Percentiles rank a stretch among this genome's conserved stretches.
phyloP scores from a whole-genome alignment of 148 eudicot genomes.

The Gaultheria prostrata region DNA sequence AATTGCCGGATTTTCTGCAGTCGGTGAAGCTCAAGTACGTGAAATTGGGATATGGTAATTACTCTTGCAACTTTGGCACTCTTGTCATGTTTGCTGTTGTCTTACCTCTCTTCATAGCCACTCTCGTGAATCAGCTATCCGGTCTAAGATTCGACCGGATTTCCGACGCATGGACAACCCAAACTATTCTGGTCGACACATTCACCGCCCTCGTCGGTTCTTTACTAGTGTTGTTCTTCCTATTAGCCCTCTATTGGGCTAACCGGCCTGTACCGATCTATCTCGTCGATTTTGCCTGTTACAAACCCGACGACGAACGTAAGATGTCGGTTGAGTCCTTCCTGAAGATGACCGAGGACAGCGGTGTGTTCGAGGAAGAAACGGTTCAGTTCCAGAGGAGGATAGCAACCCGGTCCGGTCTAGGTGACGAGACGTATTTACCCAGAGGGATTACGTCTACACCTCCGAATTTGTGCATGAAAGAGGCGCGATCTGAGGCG shows the following conservation, averaged over 20 bases:
- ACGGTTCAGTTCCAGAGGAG: conserved; percentile 49
- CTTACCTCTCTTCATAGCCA: conserved; percentile 37
- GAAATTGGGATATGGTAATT: conserved; percentile 55
- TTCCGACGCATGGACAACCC: conserved; percentile 38
- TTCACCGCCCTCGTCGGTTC: conserved; percentile 37
- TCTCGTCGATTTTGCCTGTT: conserved; percentile 64
- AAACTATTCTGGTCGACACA: conserved; percentile 30
- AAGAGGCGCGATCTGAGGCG: conserved; percentile 58
- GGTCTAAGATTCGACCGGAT: conserved; percentile 39
- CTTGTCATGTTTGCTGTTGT: conserved; percentile 36
- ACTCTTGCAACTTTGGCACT: conserved; percentile 43
- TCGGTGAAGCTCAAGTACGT: conserved; percentile 79
- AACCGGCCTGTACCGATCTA: conserved; percentile 48
- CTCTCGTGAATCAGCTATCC: conserved; percentile 32
- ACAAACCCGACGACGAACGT: conserved; percentile 52
- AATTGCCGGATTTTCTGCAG: conserved; percentile 62
- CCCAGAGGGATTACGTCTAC: conserved; percentile 46
- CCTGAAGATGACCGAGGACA: conserved; percentile 47
- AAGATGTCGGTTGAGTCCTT: conserved; percentile 46
- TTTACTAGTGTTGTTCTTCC: conserved; percentile 23
- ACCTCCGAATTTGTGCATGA: conserved; percentile 46
- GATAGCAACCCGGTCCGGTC: conserved; percentile 48
- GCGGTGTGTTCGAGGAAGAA: conserved; percentile 45
- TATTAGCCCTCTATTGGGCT: conserved; percentile 47
- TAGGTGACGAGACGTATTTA: conserved; percentile 69